A percentile compares a stretch with the other conserved stretches of the same genome.
Evolutionary conservation across 2,329 filamentous ascomycete species (phyloP).

Genomic region (Diaporthe helianthi): DNA sequence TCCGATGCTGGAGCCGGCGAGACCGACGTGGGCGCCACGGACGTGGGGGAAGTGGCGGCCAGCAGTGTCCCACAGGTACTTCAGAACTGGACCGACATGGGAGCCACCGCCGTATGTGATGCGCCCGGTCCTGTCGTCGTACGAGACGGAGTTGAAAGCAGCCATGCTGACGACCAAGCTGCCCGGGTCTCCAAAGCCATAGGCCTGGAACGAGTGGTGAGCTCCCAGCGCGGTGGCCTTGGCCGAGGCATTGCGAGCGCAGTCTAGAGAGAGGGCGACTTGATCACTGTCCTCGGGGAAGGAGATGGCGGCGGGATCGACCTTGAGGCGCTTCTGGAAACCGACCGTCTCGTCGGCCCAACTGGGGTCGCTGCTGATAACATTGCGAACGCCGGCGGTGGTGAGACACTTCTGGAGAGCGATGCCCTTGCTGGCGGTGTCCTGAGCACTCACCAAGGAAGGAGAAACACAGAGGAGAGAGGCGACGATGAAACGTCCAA

Average conservation of each 20-base stretch:
- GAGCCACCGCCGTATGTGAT: conserved; percentile 4
- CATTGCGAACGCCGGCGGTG: background rate
- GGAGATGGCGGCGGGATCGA: conserved; percentile 7
- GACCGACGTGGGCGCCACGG: conserved; percentile 5
- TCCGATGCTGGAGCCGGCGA: conserved; percentile 5
- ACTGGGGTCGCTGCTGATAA: background rate
- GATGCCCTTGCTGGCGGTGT: conserved; percentile 2
- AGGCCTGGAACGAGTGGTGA: conserved; percentile 13
- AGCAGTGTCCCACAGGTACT: background rate
- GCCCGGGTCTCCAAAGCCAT: conserved; percentile 6
- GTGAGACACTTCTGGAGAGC: conserved; percentile 8
- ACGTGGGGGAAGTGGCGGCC: conserved; percentile 10
- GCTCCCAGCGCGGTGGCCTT: conserved; percentile 5
- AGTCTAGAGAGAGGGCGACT: background rate
- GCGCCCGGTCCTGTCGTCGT: background rate
- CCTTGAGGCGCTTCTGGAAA: conserved; percentile 10
- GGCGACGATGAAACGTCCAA: conserved; percentile 6
- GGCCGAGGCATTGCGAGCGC: conserved; percentile 1
- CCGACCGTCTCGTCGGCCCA: conserved; percentile 2
- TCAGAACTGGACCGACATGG: background rate
- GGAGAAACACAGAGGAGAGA: background rate
- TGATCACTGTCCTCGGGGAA: conserved; percentile 2
- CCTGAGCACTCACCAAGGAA: background rate
- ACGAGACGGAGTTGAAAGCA: conserved; percentile 13
- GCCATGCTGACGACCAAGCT: conserved; percentile 13